These are phyloP conservation scores for Skeletonema costatum DNA, from an alignment of 108 stramenopile species.

Conservation along the genomic window DNA sequence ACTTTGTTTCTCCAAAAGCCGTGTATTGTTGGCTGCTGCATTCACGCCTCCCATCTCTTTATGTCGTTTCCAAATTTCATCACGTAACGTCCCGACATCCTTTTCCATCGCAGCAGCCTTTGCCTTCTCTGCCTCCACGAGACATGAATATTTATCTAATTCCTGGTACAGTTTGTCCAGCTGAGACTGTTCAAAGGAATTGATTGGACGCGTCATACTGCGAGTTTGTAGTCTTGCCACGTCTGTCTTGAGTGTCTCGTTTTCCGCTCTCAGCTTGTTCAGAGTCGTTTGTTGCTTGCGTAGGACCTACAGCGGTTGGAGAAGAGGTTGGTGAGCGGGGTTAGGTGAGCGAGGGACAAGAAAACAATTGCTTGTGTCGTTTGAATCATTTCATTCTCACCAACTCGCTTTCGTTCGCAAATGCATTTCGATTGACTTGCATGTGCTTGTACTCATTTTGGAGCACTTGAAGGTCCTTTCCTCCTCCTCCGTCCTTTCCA, in stretches of 20 bases:
- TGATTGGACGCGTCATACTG: conserved; percentile 51
- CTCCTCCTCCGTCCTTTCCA: conserved; percentile 1
- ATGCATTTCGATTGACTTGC: conserved; percentile 86
- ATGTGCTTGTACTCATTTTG: conserved; percentile 87
- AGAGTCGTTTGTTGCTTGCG: conserved; percentile 81
- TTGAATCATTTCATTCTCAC: conserved; percentile 14
- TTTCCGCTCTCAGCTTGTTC: conserved; percentile 71
- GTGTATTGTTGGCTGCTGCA: conserved; percentile 63
- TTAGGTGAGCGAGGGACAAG: not conserved
- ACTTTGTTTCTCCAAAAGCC: conserved; percentile 80
- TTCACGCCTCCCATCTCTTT: conserved; percentile 85
- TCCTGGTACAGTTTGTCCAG: conserved; percentile 60
- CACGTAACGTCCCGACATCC: conserved; percentile 51
- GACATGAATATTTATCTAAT: conserved; percentile 51
- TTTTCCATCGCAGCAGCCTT: conserved; percentile 63
- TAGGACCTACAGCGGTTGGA: conserved; percentile 48
- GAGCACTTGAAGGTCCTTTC: conserved; percentile 66
- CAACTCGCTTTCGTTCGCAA: conserved; percentile 70
- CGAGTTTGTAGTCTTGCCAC: conserved; percentile 75
- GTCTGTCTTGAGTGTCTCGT: conserved; percentile 78
- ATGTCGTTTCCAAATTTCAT: conserved; percentile 74
- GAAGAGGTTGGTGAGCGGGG: not conserved
- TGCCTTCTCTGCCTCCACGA: conserved; percentile 56
- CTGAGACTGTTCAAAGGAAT: conserved; percentile 54
- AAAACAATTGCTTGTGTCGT: not conserved